Base-by-base conservation (phyloP, 1,139 yeast genomes). In the Groenewaldozyma sp. region DNA sequence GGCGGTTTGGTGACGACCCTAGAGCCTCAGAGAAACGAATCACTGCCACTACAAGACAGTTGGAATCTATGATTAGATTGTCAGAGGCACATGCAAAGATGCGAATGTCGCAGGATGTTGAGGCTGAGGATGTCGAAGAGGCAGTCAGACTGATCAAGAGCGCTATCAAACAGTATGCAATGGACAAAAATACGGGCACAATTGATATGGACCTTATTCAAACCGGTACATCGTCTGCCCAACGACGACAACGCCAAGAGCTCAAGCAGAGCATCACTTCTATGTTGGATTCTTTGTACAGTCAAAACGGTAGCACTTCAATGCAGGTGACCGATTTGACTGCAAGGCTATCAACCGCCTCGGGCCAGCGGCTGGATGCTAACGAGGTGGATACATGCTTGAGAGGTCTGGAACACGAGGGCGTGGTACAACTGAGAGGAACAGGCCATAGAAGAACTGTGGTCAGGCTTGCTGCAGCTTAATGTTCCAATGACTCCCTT, bases 81-180 rank as follows among this genome's bases (percentile, higher is more conserved):
- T 65, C 94, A 0, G 98, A 91, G 62, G 98, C 98, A 0, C 98
- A 91, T 59, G 98, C 99, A 2, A 88, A 87, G 62, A 83, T 93
- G 95, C 76, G 95, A 51, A 68, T 91, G 34, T 74, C 91, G 1
- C 63, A 70, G 1, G 60, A 56, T 1, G 99, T 91, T 3, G 81
- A 78, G 39, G 67, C 82, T 21, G 71, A 71, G 26, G 98, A 91
- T 61, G 98, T 91, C n/a, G 71, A 73, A 49, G 99, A 91, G 58
- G 95, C 97, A 0, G 96, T 88, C 2, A 73, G 98, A 49, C 70
- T 91, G 50, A 91, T 88, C 58, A 80, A 83, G 52, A 74, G 94
- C 9, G 99, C 99, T 18, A 84, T 91, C 49, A 91, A 91, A 62
- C 97, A 91, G 50, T 93, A 91, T 60, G 99, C 99, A 13, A 91